Evolutionary conservation across 805 yeast species (phyloP), one percentile per base, ranked within the genome.

Genomic region (Saccharomycopsis babjevae): DNA sequence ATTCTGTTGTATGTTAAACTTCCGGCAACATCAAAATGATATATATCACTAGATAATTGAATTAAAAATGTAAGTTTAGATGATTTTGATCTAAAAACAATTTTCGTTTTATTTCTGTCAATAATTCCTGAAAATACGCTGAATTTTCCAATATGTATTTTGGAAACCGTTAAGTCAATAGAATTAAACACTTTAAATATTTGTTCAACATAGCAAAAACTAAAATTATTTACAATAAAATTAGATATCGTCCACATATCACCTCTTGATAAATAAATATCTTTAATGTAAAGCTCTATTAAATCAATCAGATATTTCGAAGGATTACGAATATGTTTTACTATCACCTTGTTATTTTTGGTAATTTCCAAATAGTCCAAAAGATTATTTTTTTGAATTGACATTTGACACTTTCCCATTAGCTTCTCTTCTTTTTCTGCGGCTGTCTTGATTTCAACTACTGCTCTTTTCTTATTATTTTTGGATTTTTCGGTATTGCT

Each of bases 11-110:
- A 93, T 82, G 90, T 82, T 59, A 92, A 88, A 69, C 93, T 97
- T 1, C 99, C 99, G 66, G 88, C 88, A 68, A 92, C 97, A 72
- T 94, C 98, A 72, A 94, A 94, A 71, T 91, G 90, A 96, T 97
- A 94, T 97, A 94, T 94, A 68, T 94, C 99, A 46, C 87, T 81
- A 0, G 97, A 88, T 64, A 92, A 83, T 70, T 94, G 99, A 57
- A 94, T 84, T 64, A 94, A 77, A 57, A 92, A 88, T 16, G 89
- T 81, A 61, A 93, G 75, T 61, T 88, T 82, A 1, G 97, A 96
- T 50, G 96, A 86, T 68, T 93, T 97, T 1, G 97, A 90, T 56
- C 99, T 79, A 70, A 88, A 93, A 0, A 91, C 89, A 34, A 94
- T 74, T 66, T 85, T 86, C 3, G 99, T 92, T 32, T 82, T 76